Evolutionary conservation across 179 eudicot species (phyloP).

Genomic region (Actinidia arguta): DNA sequence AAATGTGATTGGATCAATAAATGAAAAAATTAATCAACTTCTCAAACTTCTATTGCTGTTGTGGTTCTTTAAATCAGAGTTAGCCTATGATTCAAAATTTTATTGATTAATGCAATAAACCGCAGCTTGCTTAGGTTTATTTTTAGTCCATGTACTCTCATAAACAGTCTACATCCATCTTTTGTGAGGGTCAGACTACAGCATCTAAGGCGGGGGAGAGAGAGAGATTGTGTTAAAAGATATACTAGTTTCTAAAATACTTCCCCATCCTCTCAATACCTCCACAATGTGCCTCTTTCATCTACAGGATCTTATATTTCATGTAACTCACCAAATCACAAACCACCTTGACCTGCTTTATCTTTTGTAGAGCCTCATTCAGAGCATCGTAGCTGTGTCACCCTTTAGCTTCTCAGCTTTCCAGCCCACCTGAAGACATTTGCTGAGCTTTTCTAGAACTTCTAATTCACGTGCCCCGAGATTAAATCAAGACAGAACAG

Average conservation of each 20-base stretch:
- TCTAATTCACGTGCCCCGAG: slow-evolving; percentile 35
- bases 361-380: slow-evolving; percentile 77
- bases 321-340: slow-evolving; percentile 64
- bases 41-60: no score
- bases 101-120: background rate
- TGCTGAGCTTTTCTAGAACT: slow-evolving; percentile 64
- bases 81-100: background rate
- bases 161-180: background rate
- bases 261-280: background rate
- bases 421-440: slow-evolving; percentile 83
- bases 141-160: background rate
- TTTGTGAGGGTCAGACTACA: background rate
- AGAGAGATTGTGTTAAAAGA: background rate
- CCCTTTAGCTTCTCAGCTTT: slow-evolving; percentile 21
- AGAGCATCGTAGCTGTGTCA: slow-evolving; percentile 50
- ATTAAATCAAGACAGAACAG: no score
- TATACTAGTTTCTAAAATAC: no score
- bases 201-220: background rate
- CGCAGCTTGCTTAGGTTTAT: no score
- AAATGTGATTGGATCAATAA: background rate
- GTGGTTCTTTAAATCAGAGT: background rate
- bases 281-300: background rate
- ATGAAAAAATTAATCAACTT: background rate
- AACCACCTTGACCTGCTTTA: slow-evolving; percentile 72
- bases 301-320: slow-evolving; percentile 54